Conservation (phyloP, 768 basidiomycete genomes). For the Lenzites betulinus region DNA sequence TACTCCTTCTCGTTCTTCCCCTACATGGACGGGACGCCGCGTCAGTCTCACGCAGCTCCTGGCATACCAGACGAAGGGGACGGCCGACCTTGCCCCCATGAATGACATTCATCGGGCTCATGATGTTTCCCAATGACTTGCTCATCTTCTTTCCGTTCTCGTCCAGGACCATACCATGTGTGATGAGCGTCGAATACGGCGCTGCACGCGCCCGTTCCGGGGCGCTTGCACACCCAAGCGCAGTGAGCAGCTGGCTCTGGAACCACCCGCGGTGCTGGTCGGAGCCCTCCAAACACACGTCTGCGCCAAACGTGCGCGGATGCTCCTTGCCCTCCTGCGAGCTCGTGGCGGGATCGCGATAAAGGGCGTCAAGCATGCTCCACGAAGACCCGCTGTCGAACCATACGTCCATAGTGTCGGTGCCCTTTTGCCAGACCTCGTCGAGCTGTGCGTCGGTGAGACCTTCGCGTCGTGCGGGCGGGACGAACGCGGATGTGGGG, state of each 20-base stretch:
- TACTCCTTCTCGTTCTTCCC: slow-evolving; percentile 71
- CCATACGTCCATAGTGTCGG: slow-evolving; percentile 99
- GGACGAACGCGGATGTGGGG: slow-evolving; percentile 78
- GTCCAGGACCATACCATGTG: slow-evolving; percentile 97
- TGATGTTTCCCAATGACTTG: slow-evolving; percentile 91
- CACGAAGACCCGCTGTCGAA: slow-evolving; percentile 97
- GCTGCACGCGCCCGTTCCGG: slow-evolving; percentile 32
- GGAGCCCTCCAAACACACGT: slow-evolving; percentile 91
- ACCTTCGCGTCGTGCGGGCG: slow-evolving; percentile 48
- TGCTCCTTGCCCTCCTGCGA: slow-evolving; percentile 18
- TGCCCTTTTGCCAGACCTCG: slow-evolving; percentile 71
- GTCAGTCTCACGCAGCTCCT: too few relatives aligned
- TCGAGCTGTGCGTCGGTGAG: slow-evolving; percentile 44
- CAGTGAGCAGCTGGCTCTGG: slow-evolving; percentile 90
- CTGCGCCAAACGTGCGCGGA: slow-evolving; percentile 54
- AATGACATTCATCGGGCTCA: slow-evolving; percentile 82
- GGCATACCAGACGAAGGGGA: slow-evolving; percentile 21
- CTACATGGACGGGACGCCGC: too few relatives aligned
- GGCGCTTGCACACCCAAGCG: slow-evolving; percentile 52
- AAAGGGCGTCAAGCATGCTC: slow-evolving; percentile 65
- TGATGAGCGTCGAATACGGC: slow-evolving; percentile 82
- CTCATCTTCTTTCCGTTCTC: slow-evolving; percentile 94
- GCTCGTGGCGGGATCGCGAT: slow-evolving; percentile 28
- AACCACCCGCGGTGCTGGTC: slow-evolving; percentile 99
- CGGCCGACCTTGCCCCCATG: slow-evolving; percentile 66